These are phyloP conservation scores for Cicer judaicum DNA, from an alignment of 306 rosid species.

Conservation along the genomic window DNA sequence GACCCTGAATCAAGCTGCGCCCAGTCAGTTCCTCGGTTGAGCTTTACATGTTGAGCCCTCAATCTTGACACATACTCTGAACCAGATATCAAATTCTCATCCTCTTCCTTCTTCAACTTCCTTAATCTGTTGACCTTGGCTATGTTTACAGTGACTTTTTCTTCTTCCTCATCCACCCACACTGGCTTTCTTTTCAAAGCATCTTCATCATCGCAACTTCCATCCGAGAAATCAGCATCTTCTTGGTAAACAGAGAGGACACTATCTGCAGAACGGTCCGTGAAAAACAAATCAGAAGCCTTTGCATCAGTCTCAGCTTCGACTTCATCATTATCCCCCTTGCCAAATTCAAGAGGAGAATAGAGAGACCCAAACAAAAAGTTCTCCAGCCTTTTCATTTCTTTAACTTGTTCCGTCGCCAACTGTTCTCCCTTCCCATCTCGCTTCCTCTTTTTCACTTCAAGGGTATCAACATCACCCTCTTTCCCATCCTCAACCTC, in stretches of 20 bases:
- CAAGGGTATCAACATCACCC: conserved; percentile 39
- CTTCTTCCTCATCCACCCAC: conserved; percentile 93
- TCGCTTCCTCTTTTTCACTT: conserved; percentile 61
- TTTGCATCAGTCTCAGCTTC: conserved; percentile 1
- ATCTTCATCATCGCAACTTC: conserved; percentile 22
- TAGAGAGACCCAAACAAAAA: conserved; percentile 76
- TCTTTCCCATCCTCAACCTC: conserved; percentile 38
- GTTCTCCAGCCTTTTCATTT: conserved; percentile 77
- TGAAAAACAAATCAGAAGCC: conserved; percentile 61
- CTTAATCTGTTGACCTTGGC: conserved; percentile 74
- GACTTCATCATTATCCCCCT: conserved; percentile 49
- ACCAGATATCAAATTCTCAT: conserved; percentile 72
- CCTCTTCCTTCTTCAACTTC: conserved; percentile 84
- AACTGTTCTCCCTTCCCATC: conserved; percentile 48
- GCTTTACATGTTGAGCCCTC: conserved; percentile 89
- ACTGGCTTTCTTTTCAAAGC: conserved; percentile 66
- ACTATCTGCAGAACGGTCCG: conserved; percentile 70
- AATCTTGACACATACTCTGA: conserved; percentile 80
- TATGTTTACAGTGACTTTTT: conserved; percentile 61
- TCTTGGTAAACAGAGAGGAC: conserved; percentile 53
- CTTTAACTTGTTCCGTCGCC: conserved; percentile 58
- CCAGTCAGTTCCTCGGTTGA: conserved; percentile 87
- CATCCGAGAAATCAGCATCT: conserved; percentile 48
- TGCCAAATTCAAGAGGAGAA: conserved; percentile 75
- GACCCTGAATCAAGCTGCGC: conserved; percentile 48